These are phyloP conservation scores for Apiotrichum gracile DNA, from an alignment of 1,284 basidiomycete species.

Conservation along the genomic window DNA sequence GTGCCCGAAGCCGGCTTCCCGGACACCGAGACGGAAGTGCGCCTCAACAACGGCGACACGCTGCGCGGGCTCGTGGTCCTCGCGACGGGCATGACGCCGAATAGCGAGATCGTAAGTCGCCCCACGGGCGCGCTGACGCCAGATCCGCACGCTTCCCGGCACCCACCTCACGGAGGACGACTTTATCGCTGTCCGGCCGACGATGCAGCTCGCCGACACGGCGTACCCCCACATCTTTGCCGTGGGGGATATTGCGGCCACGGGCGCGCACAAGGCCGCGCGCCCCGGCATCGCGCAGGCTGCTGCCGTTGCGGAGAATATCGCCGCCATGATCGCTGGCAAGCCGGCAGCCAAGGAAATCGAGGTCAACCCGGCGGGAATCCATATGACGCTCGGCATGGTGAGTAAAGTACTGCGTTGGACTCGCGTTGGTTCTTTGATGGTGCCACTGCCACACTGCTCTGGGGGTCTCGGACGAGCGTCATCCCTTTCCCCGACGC, in stretches of 20 bases:
- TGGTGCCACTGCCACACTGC: no score
- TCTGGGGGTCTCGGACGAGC: no score
- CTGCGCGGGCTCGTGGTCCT: conserved; percentile 27
- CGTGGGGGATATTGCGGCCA: conserved; percentile 63
- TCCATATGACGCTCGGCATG: conserved; percentile 21
- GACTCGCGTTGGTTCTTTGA: no score
- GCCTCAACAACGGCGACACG: conserved; percentile 37
- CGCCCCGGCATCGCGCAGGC: conserved; percentile 39
- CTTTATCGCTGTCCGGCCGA: conserved; percentile 42
- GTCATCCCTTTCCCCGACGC: no score
- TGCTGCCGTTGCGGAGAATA: conserved; percentile 35
- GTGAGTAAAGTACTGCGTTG: conserved; percentile 5
- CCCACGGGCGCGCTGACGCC: not conserved
- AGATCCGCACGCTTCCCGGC: conserved; percentile 6
- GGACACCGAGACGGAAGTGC: conserved; percentile 24
- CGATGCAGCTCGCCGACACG: conserved; percentile 41
- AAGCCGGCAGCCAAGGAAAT: not conserved
- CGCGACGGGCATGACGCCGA: conserved; percentile 48
- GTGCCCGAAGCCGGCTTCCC: no score
- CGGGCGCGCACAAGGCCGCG: conserved; percentile 61
- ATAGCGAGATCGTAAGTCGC: conserved; percentile 39
- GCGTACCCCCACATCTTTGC: conserved; percentile 59
- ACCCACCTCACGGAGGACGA: conserved; percentile 23
- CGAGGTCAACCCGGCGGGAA: conserved; percentile 8
- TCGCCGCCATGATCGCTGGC: conserved; percentile 25